phyloP scores from a whole-genome alignment of 2,329 filamentous ascomycete genomes.

The Conoideocrella luteorostrata region DNA sequence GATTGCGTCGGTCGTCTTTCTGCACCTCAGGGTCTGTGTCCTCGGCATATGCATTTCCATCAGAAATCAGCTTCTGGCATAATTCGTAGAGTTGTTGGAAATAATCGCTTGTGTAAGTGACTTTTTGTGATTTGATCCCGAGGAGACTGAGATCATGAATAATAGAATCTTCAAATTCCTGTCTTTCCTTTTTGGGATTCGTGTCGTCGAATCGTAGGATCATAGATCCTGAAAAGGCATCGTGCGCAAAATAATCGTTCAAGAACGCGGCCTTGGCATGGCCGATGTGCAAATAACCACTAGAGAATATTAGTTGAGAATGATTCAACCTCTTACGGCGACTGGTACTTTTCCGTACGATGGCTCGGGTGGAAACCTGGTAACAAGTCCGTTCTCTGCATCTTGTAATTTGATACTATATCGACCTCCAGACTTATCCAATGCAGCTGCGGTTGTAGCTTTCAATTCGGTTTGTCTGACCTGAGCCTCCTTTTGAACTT shows the following conservation, averaged over 20 bases:
- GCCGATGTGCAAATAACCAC: slow-evolving; percentile 79
- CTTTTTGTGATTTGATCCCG: slow-evolving; percentile 73
- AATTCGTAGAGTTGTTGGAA: slow-evolving; percentile 80
- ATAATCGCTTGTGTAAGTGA: slow-evolving; percentile 83
- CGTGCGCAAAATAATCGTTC: slow-evolving; percentile 90
- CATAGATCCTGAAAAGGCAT: slow-evolving; percentile 77
- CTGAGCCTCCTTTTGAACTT: not conserved
- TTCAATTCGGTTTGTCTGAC: not conserved
- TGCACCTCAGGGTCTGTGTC: slow-evolving; percentile 81
- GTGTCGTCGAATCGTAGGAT: slow-evolving; percentile 88
- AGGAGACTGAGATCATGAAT: slow-evolving; percentile 78
- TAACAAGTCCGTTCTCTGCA: slow-evolving; percentile 74
- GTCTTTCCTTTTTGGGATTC: slow-evolving; percentile 86
- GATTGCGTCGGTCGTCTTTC: slow-evolving; percentile 69
- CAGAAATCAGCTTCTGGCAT: slow-evolving; percentile 69
- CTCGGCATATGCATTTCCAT: slow-evolving; percentile 80
- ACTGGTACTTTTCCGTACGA: slow-evolving; percentile 37
- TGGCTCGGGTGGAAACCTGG: slow-evolving; percentile 80
- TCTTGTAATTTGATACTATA: slow-evolving; percentile 77
- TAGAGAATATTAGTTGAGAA: not conserved
- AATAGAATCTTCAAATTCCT: slow-evolving; percentile 84
- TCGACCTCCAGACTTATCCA: not conserved
- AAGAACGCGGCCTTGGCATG: slow-evolving; percentile 82
- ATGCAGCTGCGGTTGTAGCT: not conserved
- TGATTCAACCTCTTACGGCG: not conserved